phyloP scores from a whole-genome alignment of 78 protist species.

The Dictyostelium purpureum region DNA sequence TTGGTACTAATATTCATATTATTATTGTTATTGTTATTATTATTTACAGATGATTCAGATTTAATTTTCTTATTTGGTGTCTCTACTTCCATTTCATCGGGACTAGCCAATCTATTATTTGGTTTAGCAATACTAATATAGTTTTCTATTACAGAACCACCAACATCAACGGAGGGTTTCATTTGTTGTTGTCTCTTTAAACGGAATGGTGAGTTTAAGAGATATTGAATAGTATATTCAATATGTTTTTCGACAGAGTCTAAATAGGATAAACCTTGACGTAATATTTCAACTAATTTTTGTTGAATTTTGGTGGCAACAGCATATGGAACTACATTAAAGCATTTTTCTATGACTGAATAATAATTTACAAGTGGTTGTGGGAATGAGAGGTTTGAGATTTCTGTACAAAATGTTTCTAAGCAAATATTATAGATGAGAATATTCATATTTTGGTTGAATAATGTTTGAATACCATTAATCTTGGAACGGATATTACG shows the following conservation, averaged over 20 bases:
- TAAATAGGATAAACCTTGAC: slow-evolving; percentile 14
- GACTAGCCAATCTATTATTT: neutral
- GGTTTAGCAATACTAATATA: slow-evolving; percentile 29
- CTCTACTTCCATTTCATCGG: slow-evolving; percentile 5
- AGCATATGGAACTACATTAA: slow-evolving; percentile 11
- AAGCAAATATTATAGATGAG: slow-evolving; percentile 32
- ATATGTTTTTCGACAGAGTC: slow-evolving; percentile 69
- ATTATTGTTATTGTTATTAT: neutral
- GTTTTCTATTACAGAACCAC: slow-evolving; percentile 40
- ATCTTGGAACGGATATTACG: slow-evolving; percentile 56
- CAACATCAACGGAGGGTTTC: slow-evolving; percentile 5
- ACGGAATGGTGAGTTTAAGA: slow-evolving; percentile 73
- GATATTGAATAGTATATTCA: slow-evolving; percentile 66
- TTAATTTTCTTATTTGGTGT: slow-evolving; percentile 8
- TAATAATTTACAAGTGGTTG: neutral
- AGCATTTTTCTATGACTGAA: slow-evolving; percentile 22
- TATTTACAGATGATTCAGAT: neutral
- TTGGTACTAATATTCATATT: too few relatives aligned
- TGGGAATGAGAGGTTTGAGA: neutral
- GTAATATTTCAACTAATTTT: slow-evolving; percentile 28
- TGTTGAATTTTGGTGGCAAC: slow-evolving; percentile 40
- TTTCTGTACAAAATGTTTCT: slow-evolving; percentile 46
- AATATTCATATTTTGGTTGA: slow-evolving; percentile 36
- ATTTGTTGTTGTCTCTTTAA: slow-evolving; percentile 46
- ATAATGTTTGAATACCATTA: neutral